A percentile compares a stretch with the other conserved stretches of the same genome.
Conservation (phyloP, 1,139 yeast genomes). For the Pichia sp. region DNA sequence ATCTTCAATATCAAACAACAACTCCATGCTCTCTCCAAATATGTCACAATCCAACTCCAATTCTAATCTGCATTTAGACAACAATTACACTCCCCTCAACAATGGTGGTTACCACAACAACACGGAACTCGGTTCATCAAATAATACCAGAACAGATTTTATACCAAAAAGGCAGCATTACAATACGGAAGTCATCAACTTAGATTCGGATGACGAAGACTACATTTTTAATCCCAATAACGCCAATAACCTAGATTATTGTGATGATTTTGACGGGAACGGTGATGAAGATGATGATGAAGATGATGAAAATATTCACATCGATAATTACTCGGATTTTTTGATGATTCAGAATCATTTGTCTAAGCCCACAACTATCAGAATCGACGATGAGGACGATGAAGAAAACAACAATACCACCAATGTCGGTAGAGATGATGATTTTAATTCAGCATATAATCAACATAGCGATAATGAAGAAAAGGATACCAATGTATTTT, state of each 20-base stretch:
- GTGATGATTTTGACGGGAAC: not conserved
- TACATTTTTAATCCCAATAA: constrained; percentile 22
- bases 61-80: not conserved
- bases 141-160: not conserved
- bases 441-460: not conserved
- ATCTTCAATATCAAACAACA: constrained; percentile 1
- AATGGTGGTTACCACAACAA: no score
- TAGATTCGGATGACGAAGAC: constrained; percentile 34
- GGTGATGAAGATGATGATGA: constrained; percentile 9
- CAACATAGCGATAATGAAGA: constrained; percentile 1
- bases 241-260: not conserved
- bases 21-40: not conserved
- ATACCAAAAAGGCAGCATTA: constrained; percentile 9
- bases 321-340: not conserved
- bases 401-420: not conserved
- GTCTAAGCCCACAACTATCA: not conserved
- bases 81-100: not conserved
- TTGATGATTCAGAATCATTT: not conserved
- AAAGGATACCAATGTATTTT: not conserved
- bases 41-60: not conserved
- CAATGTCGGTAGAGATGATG: constrained; percentile 4
- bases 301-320: constrained; percentile 3
- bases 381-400: not conserved
- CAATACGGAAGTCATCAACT: constrained; percentile 23
- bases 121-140: no score